Percentiles rank a stretch among this genome's conserved stretches.
Evolutionary conservation across 176 grass and related monocot genomes (phyloP).

Genomic region (Oryza meridionalis): DNA sequence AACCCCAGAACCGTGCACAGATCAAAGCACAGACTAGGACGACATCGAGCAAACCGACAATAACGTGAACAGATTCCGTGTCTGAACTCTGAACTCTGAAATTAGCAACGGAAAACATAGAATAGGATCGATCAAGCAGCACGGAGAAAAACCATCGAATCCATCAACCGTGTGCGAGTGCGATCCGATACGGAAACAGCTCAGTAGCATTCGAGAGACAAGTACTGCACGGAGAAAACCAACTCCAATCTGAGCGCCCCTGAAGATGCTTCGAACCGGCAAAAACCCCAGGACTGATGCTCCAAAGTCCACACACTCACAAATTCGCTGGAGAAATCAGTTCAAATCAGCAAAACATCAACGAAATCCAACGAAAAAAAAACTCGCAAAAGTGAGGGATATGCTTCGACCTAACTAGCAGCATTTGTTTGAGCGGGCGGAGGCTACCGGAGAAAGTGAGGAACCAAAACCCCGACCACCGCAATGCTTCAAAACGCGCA

Average conservation of each 20-base stretch:
- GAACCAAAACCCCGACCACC: constrained; percentile 7
- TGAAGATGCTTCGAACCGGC: constrained; percentile 19
- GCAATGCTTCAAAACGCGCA: constrained; percentile 5
- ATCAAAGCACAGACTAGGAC: neutral
- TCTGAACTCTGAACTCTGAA: neutral
- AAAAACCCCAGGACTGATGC: constrained; percentile 9
- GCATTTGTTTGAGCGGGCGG: neutral
- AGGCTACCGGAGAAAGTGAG: neutral
- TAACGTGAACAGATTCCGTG: neutral
- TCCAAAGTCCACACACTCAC: neutral
- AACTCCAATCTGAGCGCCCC: constrained; percentile 4
- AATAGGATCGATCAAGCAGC: neutral
- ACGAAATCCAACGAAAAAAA: neutral
- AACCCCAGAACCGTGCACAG: neutral
- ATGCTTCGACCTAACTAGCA: neutral
- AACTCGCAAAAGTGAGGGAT: neutral
- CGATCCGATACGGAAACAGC: neutral
- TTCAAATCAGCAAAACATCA: neutral
- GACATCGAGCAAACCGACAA: constrained; percentile 3
- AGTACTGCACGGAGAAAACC: neutral
- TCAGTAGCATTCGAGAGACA: constrained; percentile 4
- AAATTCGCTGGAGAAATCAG: neutral
- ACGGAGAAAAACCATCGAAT: neutral
- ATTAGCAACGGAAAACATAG: no score
- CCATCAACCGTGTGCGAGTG: no score